Conservation (phyloP, 2,329 filamentous ascomycete genomes). For the Colletotrichum australisinense region DNA sequence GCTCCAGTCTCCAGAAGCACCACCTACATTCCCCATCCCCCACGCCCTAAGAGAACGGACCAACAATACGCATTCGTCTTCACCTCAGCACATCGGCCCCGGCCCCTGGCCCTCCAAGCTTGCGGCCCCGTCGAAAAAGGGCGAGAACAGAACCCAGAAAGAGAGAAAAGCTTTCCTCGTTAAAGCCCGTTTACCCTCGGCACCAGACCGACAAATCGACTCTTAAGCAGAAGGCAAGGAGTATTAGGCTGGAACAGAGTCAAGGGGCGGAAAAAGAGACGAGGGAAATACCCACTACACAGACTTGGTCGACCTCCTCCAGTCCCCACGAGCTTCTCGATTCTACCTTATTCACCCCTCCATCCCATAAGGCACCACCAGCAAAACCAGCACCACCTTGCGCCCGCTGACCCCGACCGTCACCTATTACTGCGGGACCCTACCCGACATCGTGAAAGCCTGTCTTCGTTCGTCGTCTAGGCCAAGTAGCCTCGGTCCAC, state of each 20-base stretch:
- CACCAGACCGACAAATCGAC: constrained; percentile 20
- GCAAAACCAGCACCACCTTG: constrained; percentile 7
- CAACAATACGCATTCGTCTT: constrained; percentile 33
- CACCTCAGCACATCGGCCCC: constrained; percentile 28
- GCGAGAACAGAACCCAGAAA: constrained; percentile 19
- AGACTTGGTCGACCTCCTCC: neutral
- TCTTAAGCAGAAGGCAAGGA: neutral
- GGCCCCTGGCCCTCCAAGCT: constrained; percentile 25
- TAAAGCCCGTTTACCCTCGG: constrained; percentile 20
- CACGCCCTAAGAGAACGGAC: constrained; percentile 22
- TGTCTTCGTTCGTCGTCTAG: constrained; percentile 29
- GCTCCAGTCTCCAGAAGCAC: constrained; percentile 24
- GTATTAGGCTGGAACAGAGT: neutral
- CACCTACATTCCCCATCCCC: constrained; percentile 24
- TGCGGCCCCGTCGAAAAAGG: constrained; percentile 29
- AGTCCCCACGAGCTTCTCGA: constrained; percentile 21
- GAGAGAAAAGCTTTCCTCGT: constrained; percentile 18
- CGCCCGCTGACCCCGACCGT: constrained; percentile 19
- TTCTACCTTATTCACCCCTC: constrained; percentile 15
- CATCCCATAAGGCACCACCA: constrained; percentile 10
- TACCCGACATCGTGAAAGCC: constrained; percentile 34
- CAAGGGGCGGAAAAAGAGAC: neutral
- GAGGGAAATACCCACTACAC: constrained; percentile 1
- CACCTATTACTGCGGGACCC: constrained; percentile 15
- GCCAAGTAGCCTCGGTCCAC: constrained; percentile 33